Base-by-base conservation (phyloP, 352 stramenopile genomes). In the Phytophthora citrophthora region DNA sequence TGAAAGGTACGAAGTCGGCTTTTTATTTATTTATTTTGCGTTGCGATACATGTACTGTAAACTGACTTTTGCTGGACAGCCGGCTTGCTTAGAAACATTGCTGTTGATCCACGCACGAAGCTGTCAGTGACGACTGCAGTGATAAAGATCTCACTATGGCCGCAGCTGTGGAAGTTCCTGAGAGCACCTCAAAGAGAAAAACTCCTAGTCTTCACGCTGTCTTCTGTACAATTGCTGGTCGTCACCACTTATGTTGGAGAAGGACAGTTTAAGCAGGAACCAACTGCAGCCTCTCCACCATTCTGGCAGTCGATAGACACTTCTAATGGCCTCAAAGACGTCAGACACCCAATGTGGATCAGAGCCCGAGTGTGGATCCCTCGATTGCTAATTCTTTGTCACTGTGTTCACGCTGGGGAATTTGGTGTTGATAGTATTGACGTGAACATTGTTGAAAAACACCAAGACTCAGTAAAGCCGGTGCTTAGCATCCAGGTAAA, bases 121-220 rank as follows among this genome's bases (percentile, higher is more conserved):
- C n/a, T 92, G n/a, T 75, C 69, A 9, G 57, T 94, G n/a, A 61
- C 34, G 2, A 44, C 83, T 9, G 47, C 50, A 1, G 47, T 54
- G 0, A 49, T 92, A 5, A 68, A 73, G n/a, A 61, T 94, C 27
- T 74, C 66, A 16, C 61, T 93, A 43, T 92, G 84, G 83, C 52
- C 62, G 9, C 65, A 80, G 8, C 38, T 90, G 23, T 80, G 72
- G 75, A 54, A 45, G 18, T 91, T 91, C 40, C n/a, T 90, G 9
- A 68, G 61, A 9, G 56, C 81, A 9, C 81, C 79, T 5, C 74
- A 70, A 5, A 69, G 71, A 64, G 57, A 70, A 16, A 75, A 74
- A 8, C 61, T 94, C 3, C 13, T 89, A 7, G 62, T 55, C 11
- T 36, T 94, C 29, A 68, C 79, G 11, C 41, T 90, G 2, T 41